A percentile compares a stretch with the other conserved stretches of the same genome.
These are phyloP conservation scores for Clonostachys rhizophaga DNA, from an alignment of 2,329 filamentous ascomycete genomes.

Conservation along the genomic window DNA sequence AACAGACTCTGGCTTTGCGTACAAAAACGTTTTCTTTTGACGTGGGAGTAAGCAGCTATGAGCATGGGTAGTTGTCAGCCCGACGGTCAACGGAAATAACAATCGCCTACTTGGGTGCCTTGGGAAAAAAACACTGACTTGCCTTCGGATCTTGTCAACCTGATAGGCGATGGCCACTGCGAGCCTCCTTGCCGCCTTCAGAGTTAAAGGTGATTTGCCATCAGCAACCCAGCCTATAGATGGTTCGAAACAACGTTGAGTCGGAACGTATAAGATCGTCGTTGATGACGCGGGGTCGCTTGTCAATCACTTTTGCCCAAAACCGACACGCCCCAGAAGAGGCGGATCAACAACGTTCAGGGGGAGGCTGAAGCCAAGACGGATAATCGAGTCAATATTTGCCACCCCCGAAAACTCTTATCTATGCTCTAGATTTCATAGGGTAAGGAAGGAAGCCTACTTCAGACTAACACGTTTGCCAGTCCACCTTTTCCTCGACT, in stretches of 20 bases:
- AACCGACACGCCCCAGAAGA: conserved; percentile 5
- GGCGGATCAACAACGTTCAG: conserved; percentile 7
- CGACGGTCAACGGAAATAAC: too few relatives aligned
- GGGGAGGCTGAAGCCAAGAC: conserved; percentile 2
- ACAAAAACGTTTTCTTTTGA: too few relatives aligned
- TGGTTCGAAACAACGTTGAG: too few relatives aligned
- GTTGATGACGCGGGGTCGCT: conserved; percentile 7
- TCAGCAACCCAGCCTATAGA: too few relatives aligned
- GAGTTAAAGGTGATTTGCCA: conserved; percentile 10
- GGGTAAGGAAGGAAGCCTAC: background rate
- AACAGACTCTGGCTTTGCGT: too few relatives aligned
- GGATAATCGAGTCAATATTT: too few relatives aligned
- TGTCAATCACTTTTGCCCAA: conserved; percentile 8
- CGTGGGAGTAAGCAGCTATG: too few relatives aligned
- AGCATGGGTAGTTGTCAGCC: too few relatives aligned
- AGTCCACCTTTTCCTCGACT: conserved; percentile 4
- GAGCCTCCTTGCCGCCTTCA: conserved; percentile 3
- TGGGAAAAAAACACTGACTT: background rate
- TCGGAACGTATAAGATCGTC: conserved; percentile 6
- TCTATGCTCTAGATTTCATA: too few relatives aligned
- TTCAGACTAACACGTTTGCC: conserved; percentile 7
- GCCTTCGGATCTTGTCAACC: background rate
- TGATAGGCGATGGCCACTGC: conserved; percentile 7
- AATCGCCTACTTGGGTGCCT: background rate
- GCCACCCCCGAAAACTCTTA: too few relatives aligned